Base-by-base conservation (phyloP, 2,329 filamentous ascomycete species). In the Botrytis byssoidea region DNA sequence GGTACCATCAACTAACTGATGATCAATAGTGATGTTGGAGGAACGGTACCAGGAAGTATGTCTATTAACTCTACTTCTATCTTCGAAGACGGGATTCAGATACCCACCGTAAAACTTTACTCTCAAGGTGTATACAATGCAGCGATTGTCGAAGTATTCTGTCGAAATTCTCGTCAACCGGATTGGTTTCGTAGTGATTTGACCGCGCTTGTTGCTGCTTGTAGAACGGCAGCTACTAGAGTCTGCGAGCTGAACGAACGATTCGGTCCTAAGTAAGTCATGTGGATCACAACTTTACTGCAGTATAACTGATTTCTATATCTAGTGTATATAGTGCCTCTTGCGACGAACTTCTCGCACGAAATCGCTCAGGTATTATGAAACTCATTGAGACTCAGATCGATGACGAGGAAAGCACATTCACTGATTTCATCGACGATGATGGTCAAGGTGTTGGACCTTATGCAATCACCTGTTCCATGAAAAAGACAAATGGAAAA, bases 191-290 rank as follows among this genome's bases (percentile, higher is more conserved):
- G 69, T 16, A 64, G 69, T 29, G 69, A 71, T 55, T 55, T 71
- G 59, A 71, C 59, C 14, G 69, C 69, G 2, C 69, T 71, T 64
- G 69, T 71, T 20, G 69, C 69, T 5, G 69, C 69, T 48, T 71
- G 59, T 63, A 37, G 59, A 42, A 70, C 57, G 10, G 63, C 70
- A 8, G 63, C 70, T 42, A 32, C 42, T 20, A 46, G 51, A 35
- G 63, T 72, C 32, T 72, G 63, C 32, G 70, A 68, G 29, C 16
- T 68, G 20, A 67, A 66, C 35, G 61, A 72, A 32, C 10, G 70
- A 40, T 72, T 72, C 44, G 61, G 70, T 46, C 63, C 70, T 8
- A 64, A 64, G 59, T 64, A 44, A 64, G 69, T 44, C 7, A 12
- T 40, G 5, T 32, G 1, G 2, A 44, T 10, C 14, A 70, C 51